A percentile compares a stretch with the other conserved stretches of the same genome.
Conservation (phyloP, 2,329 filamentous ascomycete genomes). For the Daldinia eschscholtzii region DNA sequence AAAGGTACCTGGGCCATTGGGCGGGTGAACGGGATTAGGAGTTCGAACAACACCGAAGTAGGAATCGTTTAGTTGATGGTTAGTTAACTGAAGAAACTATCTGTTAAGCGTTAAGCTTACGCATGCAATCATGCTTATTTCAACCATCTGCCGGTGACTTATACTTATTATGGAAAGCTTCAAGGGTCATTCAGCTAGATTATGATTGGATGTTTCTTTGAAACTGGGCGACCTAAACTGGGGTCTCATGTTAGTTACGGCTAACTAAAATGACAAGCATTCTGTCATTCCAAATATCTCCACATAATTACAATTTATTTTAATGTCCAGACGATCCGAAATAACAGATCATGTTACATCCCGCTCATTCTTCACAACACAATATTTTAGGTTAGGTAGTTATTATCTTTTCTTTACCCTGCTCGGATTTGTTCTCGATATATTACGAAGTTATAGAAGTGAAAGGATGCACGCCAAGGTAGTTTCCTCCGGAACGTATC, state of each 20-base stretch:
- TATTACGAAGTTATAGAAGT: neutral
- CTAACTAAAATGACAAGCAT: too few relatives aligned
- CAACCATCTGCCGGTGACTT: neutral
- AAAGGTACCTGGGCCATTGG: neutral
- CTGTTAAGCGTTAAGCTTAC: neutral
- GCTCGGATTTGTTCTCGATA: neutral
- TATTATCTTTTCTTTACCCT: too few relatives aligned
- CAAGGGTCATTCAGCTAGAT: neutral
- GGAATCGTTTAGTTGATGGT: neutral
- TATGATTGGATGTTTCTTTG: conserved; percentile 1
- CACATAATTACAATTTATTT: too few relatives aligned
- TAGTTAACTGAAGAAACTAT: neutral
- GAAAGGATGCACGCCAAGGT: neutral
- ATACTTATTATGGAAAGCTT: neutral
- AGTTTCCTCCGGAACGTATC: neutral
- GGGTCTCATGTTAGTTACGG: too few relatives aligned
- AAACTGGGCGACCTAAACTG: too few relatives aligned
- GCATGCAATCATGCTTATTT: neutral
- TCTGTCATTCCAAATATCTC: too few relatives aligned
- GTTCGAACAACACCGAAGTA: neutral
- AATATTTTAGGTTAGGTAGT: too few relatives aligned
- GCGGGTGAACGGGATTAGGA: neutral
- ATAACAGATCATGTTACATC: too few relatives aligned
- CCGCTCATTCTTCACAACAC: too few relatives aligned
- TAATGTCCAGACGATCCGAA: too few relatives aligned